Evolutionary conservation across 1,284 basidiomycete genomes (phyloP).

Genomic region (Leccinum subrobustum): DNA sequence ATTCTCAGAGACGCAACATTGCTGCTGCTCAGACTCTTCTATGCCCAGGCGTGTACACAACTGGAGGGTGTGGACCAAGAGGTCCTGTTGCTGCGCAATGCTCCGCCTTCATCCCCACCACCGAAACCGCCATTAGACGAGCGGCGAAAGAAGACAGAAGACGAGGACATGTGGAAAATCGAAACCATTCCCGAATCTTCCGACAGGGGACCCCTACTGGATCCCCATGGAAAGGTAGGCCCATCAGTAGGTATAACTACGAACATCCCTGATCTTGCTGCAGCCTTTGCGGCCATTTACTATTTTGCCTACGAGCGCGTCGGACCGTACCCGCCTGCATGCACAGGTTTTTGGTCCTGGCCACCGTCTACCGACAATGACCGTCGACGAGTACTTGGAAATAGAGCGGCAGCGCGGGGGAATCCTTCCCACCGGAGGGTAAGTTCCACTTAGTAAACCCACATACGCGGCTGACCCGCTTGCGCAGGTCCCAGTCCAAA

Average conservation of each 20-base stretch:
- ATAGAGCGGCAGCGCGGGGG: conserved; percentile 85
- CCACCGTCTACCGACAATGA: conserved; percentile 94
- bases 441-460: conserved; percentile 30
- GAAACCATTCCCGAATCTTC: conserved; percentile 53
- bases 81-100: conserved; percentile 64
- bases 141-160: conserved; percentile 36
- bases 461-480: conserved; percentile 8
- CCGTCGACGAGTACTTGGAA: conserved; percentile 92
- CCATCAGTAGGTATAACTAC: not conserved
- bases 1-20: conserved; percentile 65
- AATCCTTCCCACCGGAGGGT: conserved; percentile 87
- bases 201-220: conserved; percentile 67
- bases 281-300: conserved; percentile 87
- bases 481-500: conserved; percentile 64
- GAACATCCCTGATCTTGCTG: conserved; percentile 5
- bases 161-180: conserved; percentile 74
- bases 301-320: conserved; percentile 73
- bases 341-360: conserved; percentile 83
- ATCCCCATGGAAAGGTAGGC: conserved; percentile 70
- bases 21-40: conserved; percentile 71
- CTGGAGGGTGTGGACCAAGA: conserved; percentile 75
- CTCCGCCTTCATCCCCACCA: conserved; percentile 43
- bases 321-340: conserved; percentile 70
- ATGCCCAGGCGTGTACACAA: conserved; percentile 68
- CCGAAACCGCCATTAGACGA: conserved; percentile 38